Conservation (phyloP, 2,329 filamentous ascomycete species). For the Microsporum canis region DNA sequence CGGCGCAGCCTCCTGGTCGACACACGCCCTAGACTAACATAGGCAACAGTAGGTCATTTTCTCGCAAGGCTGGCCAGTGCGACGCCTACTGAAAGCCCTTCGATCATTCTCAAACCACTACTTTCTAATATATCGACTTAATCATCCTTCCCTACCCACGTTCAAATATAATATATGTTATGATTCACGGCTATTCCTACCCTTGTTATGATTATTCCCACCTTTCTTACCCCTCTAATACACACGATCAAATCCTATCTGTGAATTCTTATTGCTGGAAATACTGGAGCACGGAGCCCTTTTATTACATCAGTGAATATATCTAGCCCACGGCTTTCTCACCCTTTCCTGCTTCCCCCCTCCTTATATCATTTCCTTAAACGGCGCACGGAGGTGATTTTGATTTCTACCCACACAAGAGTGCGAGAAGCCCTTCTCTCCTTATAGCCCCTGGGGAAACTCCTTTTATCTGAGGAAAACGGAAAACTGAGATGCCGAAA, state of each 20-base stretch:
- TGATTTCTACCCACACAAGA: slow-evolving; percentile 3
- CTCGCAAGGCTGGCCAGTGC: neutral
- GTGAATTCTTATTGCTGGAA: neutral
- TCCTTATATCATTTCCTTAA: neutral
- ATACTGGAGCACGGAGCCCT: neutral
- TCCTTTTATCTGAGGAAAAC: slow-evolving; percentile 5
- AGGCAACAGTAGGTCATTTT: neutral
- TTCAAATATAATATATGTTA: neutral
- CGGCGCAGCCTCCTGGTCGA: neutral
- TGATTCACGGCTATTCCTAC: neutral
- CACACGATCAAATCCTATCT: neutral
- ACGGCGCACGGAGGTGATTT: neutral
- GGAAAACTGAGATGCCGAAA: slow-evolving; percentile 15
- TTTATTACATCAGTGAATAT: neutral
- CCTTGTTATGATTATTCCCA: neutral
- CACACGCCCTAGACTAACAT: neutral
- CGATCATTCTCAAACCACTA: neutral
- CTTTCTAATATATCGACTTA: neutral
- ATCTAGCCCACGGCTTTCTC: neutral
- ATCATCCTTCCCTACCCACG: neutral
- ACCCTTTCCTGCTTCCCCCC: neutral
- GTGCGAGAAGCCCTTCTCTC: slow-evolving; percentile 5
- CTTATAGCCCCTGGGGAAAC: neutral
- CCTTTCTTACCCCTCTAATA: neutral
- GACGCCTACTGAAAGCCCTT: neutral